Evolutionary conservation across 108 stramenopile species (phyloP).

Genomic region (Cyclostephanos invisitatus): DNA sequence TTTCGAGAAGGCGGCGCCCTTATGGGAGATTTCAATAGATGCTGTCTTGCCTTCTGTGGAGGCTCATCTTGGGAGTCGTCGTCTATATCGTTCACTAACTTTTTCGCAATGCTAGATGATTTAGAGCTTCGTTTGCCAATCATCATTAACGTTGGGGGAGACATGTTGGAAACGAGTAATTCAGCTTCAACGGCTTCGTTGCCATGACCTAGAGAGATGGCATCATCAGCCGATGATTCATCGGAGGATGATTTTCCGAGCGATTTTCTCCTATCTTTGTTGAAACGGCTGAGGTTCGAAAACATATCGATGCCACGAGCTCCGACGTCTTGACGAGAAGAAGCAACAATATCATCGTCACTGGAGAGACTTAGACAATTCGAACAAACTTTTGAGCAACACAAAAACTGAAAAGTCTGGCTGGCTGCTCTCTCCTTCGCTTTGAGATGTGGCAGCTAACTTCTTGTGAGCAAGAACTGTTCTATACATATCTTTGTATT

Average conservation of each 20-base stretch:
- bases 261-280: slow-evolving; percentile 7
- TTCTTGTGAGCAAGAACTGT: slow-evolving; percentile 60
- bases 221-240: slow-evolving; percentile 12
- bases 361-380: slow-evolving; percentile 2
- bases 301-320: not conserved
- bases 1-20: not conserved
- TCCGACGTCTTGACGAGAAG: not conserved
- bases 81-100: not conserved
- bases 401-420: not conserved
- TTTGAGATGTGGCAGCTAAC: not conserved
- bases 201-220: not conserved
- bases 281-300: slow-evolving; percentile 2
- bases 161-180: not conserved
- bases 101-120: slow-evolving; percentile 5
- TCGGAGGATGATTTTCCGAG: not conserved
- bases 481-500: slow-evolving; percentile 75
- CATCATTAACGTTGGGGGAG: not conserved
- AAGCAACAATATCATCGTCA: slow-evolving; percentile 13
- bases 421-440: not conserved
- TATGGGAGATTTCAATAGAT: not conserved
- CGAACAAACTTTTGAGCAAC: not conserved
- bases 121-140: slow-evolving; percentile 3
- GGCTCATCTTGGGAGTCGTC: slow-evolving; percentile 10
- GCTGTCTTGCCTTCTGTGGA: slow-evolving; percentile 7
- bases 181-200: not conserved